phyloP scores from a whole-genome alignment of 2,329 filamentous ascomycete genomes.

The Huntiella bhutanensis region DNA sequence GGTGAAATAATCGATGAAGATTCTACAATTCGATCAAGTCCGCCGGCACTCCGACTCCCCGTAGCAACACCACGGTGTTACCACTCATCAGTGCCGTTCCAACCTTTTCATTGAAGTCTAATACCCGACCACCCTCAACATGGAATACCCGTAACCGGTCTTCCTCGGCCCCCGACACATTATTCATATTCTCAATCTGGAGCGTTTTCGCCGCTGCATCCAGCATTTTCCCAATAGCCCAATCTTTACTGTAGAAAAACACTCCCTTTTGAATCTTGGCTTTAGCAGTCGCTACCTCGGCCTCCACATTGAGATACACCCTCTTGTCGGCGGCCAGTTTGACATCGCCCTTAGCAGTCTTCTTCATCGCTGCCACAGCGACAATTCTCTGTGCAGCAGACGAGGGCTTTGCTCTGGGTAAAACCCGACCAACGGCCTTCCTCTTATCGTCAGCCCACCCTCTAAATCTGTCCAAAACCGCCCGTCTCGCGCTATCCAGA shows the following conservation, averaged over 20 bases:
- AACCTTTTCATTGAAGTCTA: slow-evolving; percentile 79
- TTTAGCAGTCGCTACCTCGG: slow-evolving; percentile 67
- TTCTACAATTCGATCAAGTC: slow-evolving; percentile 38
- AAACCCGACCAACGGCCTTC: slow-evolving; percentile 35
- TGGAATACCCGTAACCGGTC: slow-evolving; percentile 77
- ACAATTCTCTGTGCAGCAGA: slow-evolving; percentile 44
- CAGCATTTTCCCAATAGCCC: slow-evolving; percentile 71
- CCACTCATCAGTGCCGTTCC: slow-evolving; percentile 56
- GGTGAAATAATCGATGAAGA: background rate
- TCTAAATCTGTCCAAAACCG: slow-evolving; percentile 59
- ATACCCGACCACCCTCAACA: slow-evolving; percentile 67
- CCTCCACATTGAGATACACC: slow-evolving; percentile 81
- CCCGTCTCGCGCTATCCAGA: slow-evolving; percentile 29
- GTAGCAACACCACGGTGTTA: slow-evolving; percentile 73
- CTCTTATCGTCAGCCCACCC: slow-evolving; percentile 65
- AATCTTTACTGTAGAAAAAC: slow-evolving; percentile 67
- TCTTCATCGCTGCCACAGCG: slow-evolving; percentile 63
- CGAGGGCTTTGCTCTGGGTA: slow-evolving; percentile 45
- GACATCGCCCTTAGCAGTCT: slow-evolving; percentile 73
- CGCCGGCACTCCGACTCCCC: slow-evolving; percentile 66
- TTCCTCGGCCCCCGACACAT: slow-evolving; percentile 54
- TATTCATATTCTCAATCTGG: slow-evolving; percentile 72
- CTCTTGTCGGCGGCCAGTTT: slow-evolving; percentile 65
- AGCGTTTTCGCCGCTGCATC: slow-evolving; percentile 60
- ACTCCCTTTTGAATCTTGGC: slow-evolving; percentile 66